phyloP scores from a whole-genome alignment of 371 early-diverging fungal genomes.

The Mucor racemosus region DNA sequence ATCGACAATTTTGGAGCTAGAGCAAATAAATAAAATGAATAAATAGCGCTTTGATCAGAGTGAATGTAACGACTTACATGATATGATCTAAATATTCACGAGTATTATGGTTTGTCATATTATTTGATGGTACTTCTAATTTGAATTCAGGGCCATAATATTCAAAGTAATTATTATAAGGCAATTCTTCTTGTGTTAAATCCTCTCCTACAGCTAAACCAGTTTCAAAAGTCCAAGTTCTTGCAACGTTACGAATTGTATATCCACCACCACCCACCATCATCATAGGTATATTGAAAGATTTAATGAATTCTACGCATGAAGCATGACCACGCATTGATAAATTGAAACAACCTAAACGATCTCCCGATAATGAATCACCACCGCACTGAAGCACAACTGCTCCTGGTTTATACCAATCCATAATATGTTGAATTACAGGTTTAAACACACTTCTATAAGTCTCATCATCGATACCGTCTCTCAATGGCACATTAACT shows the following conservation, averaged over 20 bases:
- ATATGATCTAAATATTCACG: conserved; percentile 89
- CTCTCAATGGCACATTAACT: conserved; percentile 97
- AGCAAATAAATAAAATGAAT: not conserved
- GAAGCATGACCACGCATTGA: conserved; percentile 88
- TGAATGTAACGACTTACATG: conserved; percentile 54
- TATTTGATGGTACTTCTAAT: conserved; percentile 91
- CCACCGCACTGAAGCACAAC: conserved; percentile 99
- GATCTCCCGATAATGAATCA: conserved; percentile 98
- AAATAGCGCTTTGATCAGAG: not conserved
- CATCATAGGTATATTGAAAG: conserved; percentile 91
- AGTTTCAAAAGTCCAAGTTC: conserved; percentile 99
- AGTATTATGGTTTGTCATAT: conserved; percentile 96
- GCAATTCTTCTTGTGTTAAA: conserved; percentile 70
- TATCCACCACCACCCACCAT: conserved; percentile 99
- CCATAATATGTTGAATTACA: conserved; percentile 90
- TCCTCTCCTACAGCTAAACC: conserved; percentile 85
- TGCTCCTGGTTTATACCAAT: conserved; percentile 94
- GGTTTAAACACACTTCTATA: conserved; percentile 92
- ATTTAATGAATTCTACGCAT: conserved; percentile 94
- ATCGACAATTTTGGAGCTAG: conserved; percentile 80
- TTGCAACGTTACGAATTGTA: conserved; percentile 97
- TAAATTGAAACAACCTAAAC: conserved; percentile 98
- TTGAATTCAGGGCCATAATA: conserved; percentile 95
- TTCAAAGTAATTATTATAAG: conserved; percentile 95
- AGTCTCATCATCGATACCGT: conserved; percentile 97